These are phyloP conservation scores for Lactifluus echinatus DNA, from an alignment of 768 basidiomycete genomes.

Conservation along the genomic window DNA sequence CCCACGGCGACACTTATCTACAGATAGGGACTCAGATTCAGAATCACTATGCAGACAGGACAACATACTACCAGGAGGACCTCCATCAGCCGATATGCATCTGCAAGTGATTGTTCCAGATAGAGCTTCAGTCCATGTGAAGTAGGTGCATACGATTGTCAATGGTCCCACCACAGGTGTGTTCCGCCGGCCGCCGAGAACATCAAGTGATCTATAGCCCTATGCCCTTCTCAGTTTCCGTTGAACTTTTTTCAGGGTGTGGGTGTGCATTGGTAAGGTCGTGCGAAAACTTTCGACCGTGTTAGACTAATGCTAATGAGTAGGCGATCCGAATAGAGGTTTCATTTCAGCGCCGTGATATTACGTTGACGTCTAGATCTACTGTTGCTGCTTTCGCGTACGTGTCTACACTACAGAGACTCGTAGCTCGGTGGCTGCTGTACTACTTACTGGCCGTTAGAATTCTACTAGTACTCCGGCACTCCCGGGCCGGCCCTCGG, in stretches of 20 bases:
- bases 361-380: no score
- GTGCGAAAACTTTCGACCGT: background rate
- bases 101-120: background rate
- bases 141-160: background rate
- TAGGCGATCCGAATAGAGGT: background rate
- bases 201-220: background rate
- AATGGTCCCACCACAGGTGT: background rate
- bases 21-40: background rate
- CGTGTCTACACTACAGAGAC: no score
- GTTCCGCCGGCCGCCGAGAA: background rate
- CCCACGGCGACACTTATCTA: no score
- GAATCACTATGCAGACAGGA: background rate
- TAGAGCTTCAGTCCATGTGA: background rate
- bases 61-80: background rate
- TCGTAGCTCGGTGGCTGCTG: no score
- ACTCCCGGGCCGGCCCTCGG: no score
- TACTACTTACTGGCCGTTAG: no score
- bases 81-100: background rate
- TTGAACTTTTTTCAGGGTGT: background rate
- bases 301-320: background rate
- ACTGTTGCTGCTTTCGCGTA: no score
- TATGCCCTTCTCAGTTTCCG: background rate
- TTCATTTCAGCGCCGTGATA: background rate
- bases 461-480: no score
- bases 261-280: background rate